phyloP scores from a whole-genome alignment of 2,329 filamentous ascomycete species.

The Plenodomus biglobosus region DNA sequence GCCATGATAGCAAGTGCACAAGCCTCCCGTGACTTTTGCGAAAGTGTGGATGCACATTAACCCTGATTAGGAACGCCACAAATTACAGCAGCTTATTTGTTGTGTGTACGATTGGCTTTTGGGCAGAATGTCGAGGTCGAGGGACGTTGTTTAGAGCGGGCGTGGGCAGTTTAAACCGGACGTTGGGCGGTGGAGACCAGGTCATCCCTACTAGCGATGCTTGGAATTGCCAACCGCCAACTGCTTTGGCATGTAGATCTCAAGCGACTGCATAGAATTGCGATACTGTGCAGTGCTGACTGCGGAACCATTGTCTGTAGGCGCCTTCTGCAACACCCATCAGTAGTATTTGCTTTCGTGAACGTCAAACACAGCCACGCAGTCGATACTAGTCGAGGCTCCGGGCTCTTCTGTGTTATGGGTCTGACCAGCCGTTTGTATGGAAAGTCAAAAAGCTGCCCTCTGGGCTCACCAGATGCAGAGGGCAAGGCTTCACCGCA shows the following conservation, averaged over 20 bases:
- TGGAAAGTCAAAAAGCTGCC: no score
- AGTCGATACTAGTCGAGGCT: background rate
- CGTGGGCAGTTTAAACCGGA: background rate
- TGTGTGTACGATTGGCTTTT: background rate
- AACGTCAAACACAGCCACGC: background rate
- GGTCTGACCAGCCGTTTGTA: background rate
- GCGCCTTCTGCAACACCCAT: background rate
- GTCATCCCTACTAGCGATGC: background rate
- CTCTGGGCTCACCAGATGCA: background rate
- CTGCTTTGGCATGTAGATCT: background rate
- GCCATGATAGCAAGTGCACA: no score
- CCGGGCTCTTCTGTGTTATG: background rate
- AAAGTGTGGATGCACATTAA: no score
- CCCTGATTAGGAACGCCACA: background rate
- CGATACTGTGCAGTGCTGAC: background rate
- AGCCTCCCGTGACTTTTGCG: no score
- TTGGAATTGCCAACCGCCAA: background rate
- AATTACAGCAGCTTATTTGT: background rate
- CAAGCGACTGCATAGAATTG: background rate
- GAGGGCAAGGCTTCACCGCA: background rate
- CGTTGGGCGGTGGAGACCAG: background rate
- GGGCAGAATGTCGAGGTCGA: background rate
- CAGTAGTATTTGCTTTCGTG: background rate
- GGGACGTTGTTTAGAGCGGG: background rate
- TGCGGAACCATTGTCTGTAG: background rate